phyloP scores from a whole-genome alignment of 192 early-diverging fungal genomes.

The Gonapodya prolifera region DNA sequence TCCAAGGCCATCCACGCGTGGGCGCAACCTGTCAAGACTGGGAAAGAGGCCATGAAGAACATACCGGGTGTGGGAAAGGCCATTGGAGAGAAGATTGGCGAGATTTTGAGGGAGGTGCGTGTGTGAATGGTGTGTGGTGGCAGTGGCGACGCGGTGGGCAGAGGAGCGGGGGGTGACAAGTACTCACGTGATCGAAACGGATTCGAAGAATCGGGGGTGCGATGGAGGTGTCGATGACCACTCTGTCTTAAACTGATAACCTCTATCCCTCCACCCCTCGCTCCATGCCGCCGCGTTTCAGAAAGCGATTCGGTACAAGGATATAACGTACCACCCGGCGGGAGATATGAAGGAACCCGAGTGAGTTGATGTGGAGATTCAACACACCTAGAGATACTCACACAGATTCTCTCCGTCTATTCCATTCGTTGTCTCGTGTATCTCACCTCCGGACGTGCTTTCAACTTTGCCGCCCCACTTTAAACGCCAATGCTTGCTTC shows the following conservation, averaged over 20 bases:
- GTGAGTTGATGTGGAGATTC: too few species aligned
- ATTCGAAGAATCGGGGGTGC: too few species aligned
- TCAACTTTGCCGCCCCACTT: neutral
- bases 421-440: neutral
- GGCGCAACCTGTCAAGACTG: neutral
- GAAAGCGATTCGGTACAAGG: neutral
- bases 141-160: too few species aligned
- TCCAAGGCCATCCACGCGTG: neutral
- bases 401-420: neutral
- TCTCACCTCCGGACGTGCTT: neutral
- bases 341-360: neutral
- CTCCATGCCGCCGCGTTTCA: neutral
- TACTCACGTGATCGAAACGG: neutral
- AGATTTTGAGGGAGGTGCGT: neutral
- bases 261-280: neutral
- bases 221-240: neutral
- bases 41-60: constrained; percentile 1
- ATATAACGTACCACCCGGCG: neutral
- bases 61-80: neutral
- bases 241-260: neutral
- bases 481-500: neutral
- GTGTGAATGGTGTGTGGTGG: neutral
- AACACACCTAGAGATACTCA: too few species aligned
- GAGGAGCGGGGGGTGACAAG: neutral
- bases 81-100: neutral